A percentile compares a stretch with the other conserved stretches of the same genome.
phyloP scores from a whole-genome alignment of 805 yeast genomes.

The Ogataea allantospora region DNA sequence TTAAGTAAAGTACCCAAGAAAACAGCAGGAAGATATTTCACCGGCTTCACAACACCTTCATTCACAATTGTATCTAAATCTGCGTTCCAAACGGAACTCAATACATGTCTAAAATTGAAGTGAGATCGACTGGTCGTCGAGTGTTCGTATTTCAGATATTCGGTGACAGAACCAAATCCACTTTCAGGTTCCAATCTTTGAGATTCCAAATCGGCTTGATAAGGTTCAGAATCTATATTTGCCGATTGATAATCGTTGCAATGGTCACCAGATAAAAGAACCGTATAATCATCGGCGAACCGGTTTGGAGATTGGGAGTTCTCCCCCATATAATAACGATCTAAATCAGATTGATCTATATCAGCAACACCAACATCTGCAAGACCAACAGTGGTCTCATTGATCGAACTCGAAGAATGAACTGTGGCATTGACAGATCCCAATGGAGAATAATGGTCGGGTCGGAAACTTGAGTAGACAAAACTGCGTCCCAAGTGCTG shows the following conservation, averaged over 20 bases:
- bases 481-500: slow-evolving; percentile 42
- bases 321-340: slow-evolving; percentile 1
- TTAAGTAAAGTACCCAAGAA: slow-evolving; percentile 81
- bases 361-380: slow-evolving; percentile 54
- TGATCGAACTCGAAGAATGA: slow-evolving; percentile 48
- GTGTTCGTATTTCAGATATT: slow-evolving; percentile 5
- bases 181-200: neutral
- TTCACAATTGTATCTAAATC: slow-evolving; percentile 23
- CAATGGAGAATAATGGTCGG: slow-evolving; percentile 17
- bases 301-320: slow-evolving; percentile 5
- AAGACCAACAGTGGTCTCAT: slow-evolving; percentile 55
- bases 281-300: slow-evolving; percentile 6
- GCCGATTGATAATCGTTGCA: slow-evolving; percentile 6
- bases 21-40: slow-evolving; percentile 70
- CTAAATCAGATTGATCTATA: neutral
- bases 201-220: slow-evolving; percentile 8
- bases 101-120: slow-evolving; percentile 2
- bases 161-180: neutral
- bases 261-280: slow-evolving; percentile 4
- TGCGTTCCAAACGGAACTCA: slow-evolving; percentile 11
- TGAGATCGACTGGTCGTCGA: slow-evolving; percentile 2
- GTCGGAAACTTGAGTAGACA: slow-evolving; percentile 35
- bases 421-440: slow-evolving; percentile 40
- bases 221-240: neutral
- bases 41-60: slow-evolving; percentile 38